These are phyloP conservation scores for Anaeramoeba flamelloides DNA, from an alignment of 78 protist species.

Conservation along the genomic window DNA sequence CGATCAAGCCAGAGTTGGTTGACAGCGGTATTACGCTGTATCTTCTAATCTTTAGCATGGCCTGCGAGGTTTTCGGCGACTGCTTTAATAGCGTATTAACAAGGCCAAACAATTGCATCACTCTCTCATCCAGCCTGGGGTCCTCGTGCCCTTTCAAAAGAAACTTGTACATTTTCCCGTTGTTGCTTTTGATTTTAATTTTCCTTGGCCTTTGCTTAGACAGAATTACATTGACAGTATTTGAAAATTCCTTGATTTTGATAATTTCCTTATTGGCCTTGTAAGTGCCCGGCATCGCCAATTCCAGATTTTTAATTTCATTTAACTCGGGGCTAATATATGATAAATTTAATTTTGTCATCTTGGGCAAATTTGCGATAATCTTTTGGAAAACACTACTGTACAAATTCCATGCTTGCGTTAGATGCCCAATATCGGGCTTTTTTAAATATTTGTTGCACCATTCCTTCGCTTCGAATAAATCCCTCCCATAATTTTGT, in stretches of 20 bases:
- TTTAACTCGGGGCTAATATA: conserved; percentile 62
- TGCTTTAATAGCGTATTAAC: too few species aligned
- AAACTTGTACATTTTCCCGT: conserved; percentile 45
- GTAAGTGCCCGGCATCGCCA: conserved; percentile 88
- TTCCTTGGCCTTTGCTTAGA: conserved; percentile 94
- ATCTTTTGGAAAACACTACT: conserved; percentile 68
- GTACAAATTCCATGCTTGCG: conserved; percentile 88
- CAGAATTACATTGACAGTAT: conserved; percentile 69
- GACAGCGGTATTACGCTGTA: too few species aligned
- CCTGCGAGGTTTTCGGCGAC: too few species aligned
- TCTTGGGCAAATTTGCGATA: too few species aligned
- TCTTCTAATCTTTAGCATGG: too few species aligned
- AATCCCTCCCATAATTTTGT: conserved; percentile 66
- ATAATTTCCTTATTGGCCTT: too few species aligned
- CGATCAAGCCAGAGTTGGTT: too few species aligned
- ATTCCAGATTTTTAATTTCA: conserved; percentile 47
- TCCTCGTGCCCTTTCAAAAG: conserved; percentile 95
- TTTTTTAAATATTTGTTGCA: conserved; percentile 24
- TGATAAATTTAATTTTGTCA: conserved; percentile 63
- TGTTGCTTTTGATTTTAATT: conserved; percentile 40
- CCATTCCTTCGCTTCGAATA: conserved; percentile 69
- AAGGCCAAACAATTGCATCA: too few species aligned
- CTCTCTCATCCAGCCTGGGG: too few species aligned
- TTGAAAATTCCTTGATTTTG: too few species aligned
- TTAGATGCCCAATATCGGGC: background rate